Base-by-base conservation (phyloP, 768 basidiomycete species). In the Leccinum uliginosum region DNA sequence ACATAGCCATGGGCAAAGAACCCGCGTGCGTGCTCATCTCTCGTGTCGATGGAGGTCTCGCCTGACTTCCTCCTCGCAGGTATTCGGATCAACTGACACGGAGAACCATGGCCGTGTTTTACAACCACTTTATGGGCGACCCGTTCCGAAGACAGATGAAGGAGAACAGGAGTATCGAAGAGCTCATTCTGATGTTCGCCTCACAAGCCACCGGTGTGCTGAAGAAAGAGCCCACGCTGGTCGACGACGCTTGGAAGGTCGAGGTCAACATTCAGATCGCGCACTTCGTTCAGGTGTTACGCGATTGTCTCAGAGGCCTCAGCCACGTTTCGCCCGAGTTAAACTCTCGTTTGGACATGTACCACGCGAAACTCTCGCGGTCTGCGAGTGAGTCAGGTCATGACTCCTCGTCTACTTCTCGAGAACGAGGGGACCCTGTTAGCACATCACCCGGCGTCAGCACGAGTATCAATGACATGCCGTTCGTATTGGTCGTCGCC, bases 81-180 rank as follows among this genome's bases (percentile, higher is more conserved):
- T 96, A 92, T 73, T 87, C 89, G 12, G 95, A 97, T 68, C 92
- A 93, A 65, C 78, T 93, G 30, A 86, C 94, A 17, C 84, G 96
- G 29, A 81, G 92, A 55, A 93, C 91, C 1, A 89, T 96, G 80
- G 95, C 87, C 55, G 87, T 89, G 32, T 98, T 98, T 72, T 98
- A 94, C 69, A 88, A 87, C 12, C 91, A 93, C 59, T 92, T 91
- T 71, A 85, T 87, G 71, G 85, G 90, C 56, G 89, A 92, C 26
- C 80, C 78, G 38, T 96, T 97, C 77, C 85, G 89, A 56, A 81
- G 84, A 34, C 90, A 94, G 65, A 89, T 98, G 84, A 92, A 93
- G 73, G 95, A 98, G 71, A 95, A 92, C 70, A 83, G 97, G 47
- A 97, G 96, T 76, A 91, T 98, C 38, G 97, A 99, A 74, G 94